Evolutionary conservation across 345 rosid species (phyloP), one percentile per base, ranked within the genome.

Genomic region (Camelina laxa): DNA sequence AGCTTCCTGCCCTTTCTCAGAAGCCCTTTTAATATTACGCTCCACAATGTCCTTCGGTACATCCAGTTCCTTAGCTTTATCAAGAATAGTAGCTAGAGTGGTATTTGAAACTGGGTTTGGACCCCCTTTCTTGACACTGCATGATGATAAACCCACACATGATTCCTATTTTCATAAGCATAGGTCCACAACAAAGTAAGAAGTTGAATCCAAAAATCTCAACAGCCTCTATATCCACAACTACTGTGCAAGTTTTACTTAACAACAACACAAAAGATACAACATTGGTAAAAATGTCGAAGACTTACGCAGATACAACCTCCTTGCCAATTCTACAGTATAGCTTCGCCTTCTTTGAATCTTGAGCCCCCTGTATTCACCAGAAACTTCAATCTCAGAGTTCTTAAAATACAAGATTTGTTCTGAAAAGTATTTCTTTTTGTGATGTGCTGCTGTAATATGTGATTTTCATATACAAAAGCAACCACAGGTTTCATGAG

Each of bases 21-120:
- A 81, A 72, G 97, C 96, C 79, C 87, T 85, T 85, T 91, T 89
- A 24, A 91, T 86, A 75, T 94, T 94, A 72, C 95, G 94, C 74
- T 94, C 98, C 84, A 91, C 69, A 82, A 94, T 89, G 51, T 94
- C 95, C 84, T 90, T 94, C 8, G 98, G 98, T 50, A 91, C 87
- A 79, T 94, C 96, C 48, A 91, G 88, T 55, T 89, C 97, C 84
- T 88, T 91, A 60, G 86, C 92, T 82, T 88, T 94, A 76, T 94
- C 96, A 66, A 94, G 90, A 41, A 91, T 75, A 36, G 92, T 84
- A 78, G 95, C 94, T 50, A 93, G 75, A 80, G 79, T 80, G 4
- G 85, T 76, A 84, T 94, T 94, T 65, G 98, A 87, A 30, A 69
- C 55, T n/a, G 92, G 89, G 84, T 79, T 91, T 53, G 93, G 88